phyloP scores from a whole-genome alignment of 1,139 yeast genomes.

The Magnusiomyces suaveolens region DNA sequence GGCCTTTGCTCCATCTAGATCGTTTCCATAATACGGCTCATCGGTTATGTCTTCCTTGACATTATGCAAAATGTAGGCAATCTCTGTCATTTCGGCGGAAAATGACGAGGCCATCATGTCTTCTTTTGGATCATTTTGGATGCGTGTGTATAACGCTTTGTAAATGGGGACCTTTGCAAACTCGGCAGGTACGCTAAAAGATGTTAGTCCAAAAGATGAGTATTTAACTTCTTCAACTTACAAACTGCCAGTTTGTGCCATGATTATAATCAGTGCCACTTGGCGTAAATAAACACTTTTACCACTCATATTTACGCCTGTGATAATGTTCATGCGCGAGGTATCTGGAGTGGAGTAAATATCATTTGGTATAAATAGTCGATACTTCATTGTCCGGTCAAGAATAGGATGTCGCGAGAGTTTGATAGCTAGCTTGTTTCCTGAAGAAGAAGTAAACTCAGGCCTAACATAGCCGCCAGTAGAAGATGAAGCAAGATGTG shows the following conservation, averaged over 20 bases:
- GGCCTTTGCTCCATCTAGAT: not conserved
- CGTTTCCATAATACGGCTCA: not conserved
- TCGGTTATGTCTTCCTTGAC: slow-evolving; percentile 21
- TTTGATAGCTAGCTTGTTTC: slow-evolving; percentile 27
- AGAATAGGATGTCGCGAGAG: slow-evolving; percentile 38
- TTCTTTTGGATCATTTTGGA: slow-evolving; percentile 39
- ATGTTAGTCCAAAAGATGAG: slow-evolving; percentile 15
- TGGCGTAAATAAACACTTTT: slow-evolving; percentile 44
- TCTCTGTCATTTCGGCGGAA: slow-evolving; percentile 42
- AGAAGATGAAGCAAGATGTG: slow-evolving; percentile 24
- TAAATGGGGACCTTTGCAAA: slow-evolving; percentile 36
- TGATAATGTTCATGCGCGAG: slow-evolving; percentile 37
- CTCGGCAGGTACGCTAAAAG: slow-evolving; percentile 38
- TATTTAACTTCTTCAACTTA: not conserved
- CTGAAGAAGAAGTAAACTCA: slow-evolving; percentile 22
- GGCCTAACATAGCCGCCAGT: slow-evolving; percentile 31
- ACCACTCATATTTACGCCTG: slow-evolving; percentile 48
- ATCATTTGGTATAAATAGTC: slow-evolving; percentile 35
- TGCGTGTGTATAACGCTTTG: slow-evolving; percentile 38
- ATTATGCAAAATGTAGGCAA: slow-evolving; percentile 36
- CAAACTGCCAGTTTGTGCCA: slow-evolving; percentile 43
- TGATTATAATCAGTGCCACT: slow-evolving; percentile 37
- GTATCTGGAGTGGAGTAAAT: slow-evolving; percentile 29
- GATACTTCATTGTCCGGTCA: slow-evolving; percentile 23
- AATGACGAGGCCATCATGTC: slow-evolving; percentile 39